phyloP scores from a whole-genome alignment of 1,284 basidiomycete species.

The Boletus subluridellus region DNA sequence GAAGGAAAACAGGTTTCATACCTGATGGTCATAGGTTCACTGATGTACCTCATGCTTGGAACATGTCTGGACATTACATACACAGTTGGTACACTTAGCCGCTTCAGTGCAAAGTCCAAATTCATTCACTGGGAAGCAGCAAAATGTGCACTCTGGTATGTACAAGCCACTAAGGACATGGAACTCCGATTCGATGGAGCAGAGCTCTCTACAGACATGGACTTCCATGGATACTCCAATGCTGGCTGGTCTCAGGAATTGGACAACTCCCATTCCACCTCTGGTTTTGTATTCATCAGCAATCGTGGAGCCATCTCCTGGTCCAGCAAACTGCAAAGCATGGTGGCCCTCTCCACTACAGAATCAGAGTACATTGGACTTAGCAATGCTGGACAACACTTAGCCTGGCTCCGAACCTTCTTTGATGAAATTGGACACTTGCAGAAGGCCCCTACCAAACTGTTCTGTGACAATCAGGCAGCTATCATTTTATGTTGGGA shows the following conservation, averaged over 20 bases:
- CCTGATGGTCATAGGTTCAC: background rate
- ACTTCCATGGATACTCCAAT: constrained; percentile 6
- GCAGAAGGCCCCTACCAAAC: background rate
- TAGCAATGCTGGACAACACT: background rate
- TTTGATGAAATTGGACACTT: background rate
- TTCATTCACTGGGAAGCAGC: background rate
- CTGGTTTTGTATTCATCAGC: background rate
- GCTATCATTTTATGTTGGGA: too few species aligned
- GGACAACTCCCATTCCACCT: background rate
- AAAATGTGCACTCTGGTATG: background rate
- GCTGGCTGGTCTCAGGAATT: background rate
- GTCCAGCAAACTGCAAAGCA: background rate
- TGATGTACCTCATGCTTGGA: constrained; percentile 3
- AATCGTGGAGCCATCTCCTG: background rate
- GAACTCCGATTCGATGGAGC: background rate
- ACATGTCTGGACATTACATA: constrained; percentile 3
- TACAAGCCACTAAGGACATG: background rate
- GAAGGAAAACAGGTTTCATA: background rate
- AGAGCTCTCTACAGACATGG: background rate
- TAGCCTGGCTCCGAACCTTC: background rate
- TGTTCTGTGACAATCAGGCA: background rate
- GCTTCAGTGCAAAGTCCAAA: background rate
- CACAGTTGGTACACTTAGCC: background rate
- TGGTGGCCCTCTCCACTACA: background rate
- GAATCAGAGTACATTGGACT: background rate